Percentiles rank a stretch among this genome's conserved stretches.
Conservation (phyloP, 139 green algal genomes). For the Spirogloea muscicola region DNA sequence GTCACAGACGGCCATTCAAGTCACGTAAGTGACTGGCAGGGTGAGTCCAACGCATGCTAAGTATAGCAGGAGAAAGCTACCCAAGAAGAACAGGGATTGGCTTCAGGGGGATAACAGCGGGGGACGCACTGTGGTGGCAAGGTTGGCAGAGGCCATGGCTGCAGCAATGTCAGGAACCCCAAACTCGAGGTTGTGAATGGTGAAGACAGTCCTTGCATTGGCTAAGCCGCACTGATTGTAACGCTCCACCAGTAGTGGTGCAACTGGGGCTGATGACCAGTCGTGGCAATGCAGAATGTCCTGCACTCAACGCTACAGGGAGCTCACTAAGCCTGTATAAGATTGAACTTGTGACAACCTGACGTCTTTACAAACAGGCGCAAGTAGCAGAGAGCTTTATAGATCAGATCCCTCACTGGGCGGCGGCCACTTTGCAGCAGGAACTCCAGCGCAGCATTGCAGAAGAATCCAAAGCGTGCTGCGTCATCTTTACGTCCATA, state of each 20-base stretch:
- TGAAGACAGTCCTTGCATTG: slow-evolving; percentile 67
- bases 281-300: slow-evolving; percentile 63
- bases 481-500: slow-evolving; percentile 75
- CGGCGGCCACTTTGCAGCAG: slow-evolving; percentile 45
- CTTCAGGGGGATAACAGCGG: too few relatives aligned
- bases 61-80: too few relatives aligned
- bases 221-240: slow-evolving; percentile 83
- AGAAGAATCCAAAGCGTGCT: slow-evolving; percentile 87
- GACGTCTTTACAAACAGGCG: too few relatives aligned
- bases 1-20: too few relatives aligned
- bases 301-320: neutral
- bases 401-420: slow-evolving; percentile 31
- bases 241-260: slow-evolving; percentile 64
- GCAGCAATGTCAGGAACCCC: slow-evolving; percentile 71
- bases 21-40: too few relatives aligned
- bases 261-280: slow-evolving; percentile 54
- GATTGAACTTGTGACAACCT: too few relatives aligned
- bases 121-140: slow-evolving; percentile 50
- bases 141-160: slow-evolving; percentile 50
- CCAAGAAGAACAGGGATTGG: too few relatives aligned
- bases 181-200: slow-evolving; percentile 67
- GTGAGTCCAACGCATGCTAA: too few relatives aligned
- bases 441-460: slow-evolving; percentile 56
- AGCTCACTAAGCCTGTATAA: too few relatives aligned
- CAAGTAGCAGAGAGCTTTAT: too few relatives aligned